Evolutionary conservation across 805 yeast species (phyloP), one percentile per base, ranked within the genome.

Genomic region (Monosporozyma aerobia): DNA sequence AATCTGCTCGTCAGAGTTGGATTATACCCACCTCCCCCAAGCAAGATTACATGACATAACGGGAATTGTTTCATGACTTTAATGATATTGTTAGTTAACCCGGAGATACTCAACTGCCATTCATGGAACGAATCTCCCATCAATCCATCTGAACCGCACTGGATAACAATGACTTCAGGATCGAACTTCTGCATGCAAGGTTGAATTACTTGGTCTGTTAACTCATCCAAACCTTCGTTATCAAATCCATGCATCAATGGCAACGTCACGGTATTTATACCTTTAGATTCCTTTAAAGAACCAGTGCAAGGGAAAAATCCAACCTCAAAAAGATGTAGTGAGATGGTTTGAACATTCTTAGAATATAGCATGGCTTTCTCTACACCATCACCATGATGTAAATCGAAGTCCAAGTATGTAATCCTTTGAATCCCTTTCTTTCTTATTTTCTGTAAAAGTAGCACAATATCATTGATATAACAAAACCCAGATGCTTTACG

Each of bases 371-470:
- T 85, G 0, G 89, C 88, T 2, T 71, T 69, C 49, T 83, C 83
- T 5, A 86, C 92, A 0, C 90, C 95, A 64, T 86, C 90, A 0
- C 92, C 90, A 65, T 85, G 90, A 63, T 86, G 95, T 7, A 86
- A 64, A 64, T 86, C 95, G 6, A 86, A 65, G 64, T 86, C 95
- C 3, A 86, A 63, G 59, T 86, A 86, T 60, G 81, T 69, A 1
- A 86, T 71, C 37, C 65, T 75, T 10, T 69, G 64, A 59, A 69
- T 81, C 1, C 67, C 64, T 23, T 59, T 61, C 25, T 72, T 69
- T 35, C 90, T 64, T 13, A 85, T 69, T 40, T 70, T 66, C 46
- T 75, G 71, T 3, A 85, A 80, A 0, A 79, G 77, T 13, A 86
- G 59, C 0, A 80, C 83, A 7, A 84, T 76, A 60, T 86, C 95